Conservation (phyloP, 768 basidiomycete genomes). For the Paxillus involutus region DNA sequence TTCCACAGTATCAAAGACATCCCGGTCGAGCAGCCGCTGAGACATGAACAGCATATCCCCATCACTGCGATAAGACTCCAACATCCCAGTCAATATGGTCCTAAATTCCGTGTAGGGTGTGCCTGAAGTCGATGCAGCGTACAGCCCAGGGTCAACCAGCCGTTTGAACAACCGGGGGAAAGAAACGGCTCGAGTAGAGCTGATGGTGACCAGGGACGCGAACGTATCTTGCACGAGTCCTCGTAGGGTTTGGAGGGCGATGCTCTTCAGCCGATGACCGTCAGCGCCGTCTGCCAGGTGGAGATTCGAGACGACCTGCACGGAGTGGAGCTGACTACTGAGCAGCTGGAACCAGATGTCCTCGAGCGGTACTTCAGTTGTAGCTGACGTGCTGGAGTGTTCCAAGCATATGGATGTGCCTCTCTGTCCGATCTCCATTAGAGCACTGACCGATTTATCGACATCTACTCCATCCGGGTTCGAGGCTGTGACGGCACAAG, state of each 20-base stretch:
- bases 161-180: constrained; percentile 93
- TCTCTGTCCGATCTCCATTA: constrained; percentile 58
- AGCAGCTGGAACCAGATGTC: constrained; percentile 91
- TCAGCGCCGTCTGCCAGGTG: constrained; percentile 24
- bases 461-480: constrained; percentile 22
- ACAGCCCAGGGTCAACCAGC: constrained; percentile 72
- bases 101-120: constrained; percentile 90
- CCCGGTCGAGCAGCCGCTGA: constrained; percentile 75
- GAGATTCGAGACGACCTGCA: constrained; percentile 64
- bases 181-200: constrained; percentile 75
- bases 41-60: constrained; percentile 88
- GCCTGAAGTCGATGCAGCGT: constrained; percentile 47
- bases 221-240: constrained; percentile 84
- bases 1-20: constrained; percentile 75
- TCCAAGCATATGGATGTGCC: constrained; percentile 71
- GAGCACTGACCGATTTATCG: constrained; percentile 40
- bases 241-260: constrained; percentile 53
- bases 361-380: constrained; percentile 54
- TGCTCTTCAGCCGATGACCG: constrained; percentile 20
- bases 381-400: constrained; percentile 49
- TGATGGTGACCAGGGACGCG: constrained; percentile 78
- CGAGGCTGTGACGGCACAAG: constrained; percentile 34
- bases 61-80: constrained; percentile 91
- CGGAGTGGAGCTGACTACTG: constrained; percentile 74
- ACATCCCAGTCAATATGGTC: constrained; percentile 89